A percentile compares a stretch with the other conserved stretches of the same genome.
Evolutionary conservation across 805 yeast genomes (phyloP).

Genomic region (Myxozyma nipponensis): DNA sequence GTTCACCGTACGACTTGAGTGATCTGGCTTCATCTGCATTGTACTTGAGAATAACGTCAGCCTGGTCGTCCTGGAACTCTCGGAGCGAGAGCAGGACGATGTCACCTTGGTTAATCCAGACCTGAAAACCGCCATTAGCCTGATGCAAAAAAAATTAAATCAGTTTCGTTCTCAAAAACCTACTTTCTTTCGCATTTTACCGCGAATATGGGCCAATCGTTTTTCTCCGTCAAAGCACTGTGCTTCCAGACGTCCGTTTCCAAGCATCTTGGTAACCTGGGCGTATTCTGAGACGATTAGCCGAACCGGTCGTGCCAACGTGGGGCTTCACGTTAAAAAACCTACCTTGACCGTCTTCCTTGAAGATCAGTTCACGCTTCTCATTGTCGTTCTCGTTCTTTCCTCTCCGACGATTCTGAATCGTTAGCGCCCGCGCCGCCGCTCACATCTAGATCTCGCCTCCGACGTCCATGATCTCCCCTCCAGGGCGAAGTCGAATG

Average conservation of each 20-base stretch:
- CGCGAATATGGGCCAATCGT: conserved; percentile 97
- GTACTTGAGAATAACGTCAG: conserved; percentile 96
- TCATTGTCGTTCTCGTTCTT: conserved; percentile 88
- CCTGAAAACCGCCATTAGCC: conserved; percentile 12
- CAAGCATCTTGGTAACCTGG: conserved; percentile 96
- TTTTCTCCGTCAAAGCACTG: conserved; percentile 89
- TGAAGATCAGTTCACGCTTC: conserved; percentile 88
- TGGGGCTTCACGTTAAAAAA: not conserved
- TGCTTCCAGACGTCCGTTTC: conserved; percentile 96
- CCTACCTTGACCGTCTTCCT: conserved; percentile 81
- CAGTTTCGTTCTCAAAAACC: not conserved
- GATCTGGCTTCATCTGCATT: conserved; percentile 98
- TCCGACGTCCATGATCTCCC: no score
- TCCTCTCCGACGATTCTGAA: conserved; percentile 91
- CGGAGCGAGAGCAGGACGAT: conserved; percentile 91
- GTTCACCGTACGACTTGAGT: conserved; percentile 89
- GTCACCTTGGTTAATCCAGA: conserved; percentile 98
- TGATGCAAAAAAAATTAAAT: not conserved
- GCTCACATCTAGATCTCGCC: no score
- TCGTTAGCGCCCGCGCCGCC: no score
- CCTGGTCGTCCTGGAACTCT: conserved; percentile 97
- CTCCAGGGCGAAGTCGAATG: no score
- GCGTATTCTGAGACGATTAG: conserved; percentile 65
- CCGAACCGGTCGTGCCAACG: not conserved
- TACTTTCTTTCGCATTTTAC: conserved; percentile 97